Percentiles rank a stretch among this genome's conserved stretches.
Conservation (phyloP, 768 basidiomycete genomes). For the Pleurotus citrinopileatus region DNA sequence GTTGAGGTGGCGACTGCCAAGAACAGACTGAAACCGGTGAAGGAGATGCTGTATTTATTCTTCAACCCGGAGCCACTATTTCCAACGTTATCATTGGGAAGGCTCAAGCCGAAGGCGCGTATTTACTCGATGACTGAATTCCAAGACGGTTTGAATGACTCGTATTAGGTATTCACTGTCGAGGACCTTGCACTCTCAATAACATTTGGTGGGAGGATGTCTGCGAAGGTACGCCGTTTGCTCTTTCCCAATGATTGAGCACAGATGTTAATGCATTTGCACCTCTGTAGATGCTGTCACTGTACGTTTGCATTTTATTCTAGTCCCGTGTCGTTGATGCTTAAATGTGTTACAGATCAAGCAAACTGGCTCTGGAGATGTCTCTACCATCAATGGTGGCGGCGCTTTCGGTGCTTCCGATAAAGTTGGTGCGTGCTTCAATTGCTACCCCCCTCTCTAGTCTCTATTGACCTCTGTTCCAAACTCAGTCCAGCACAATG, state of each 20-base stretch:
- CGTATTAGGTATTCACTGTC: constrained; percentile 23
- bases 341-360: constrained; percentile 17
- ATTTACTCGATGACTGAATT: neutral
- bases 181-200: constrained; percentile 25
- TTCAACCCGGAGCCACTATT: constrained; percentile 25
- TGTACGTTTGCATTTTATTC: constrained; percentile 7
- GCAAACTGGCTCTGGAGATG: constrained; percentile 25
- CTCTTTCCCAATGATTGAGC: neutral
- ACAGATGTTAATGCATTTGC: neutral
- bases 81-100: constrained; percentile 27
- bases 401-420: constrained; percentile 24
- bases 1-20: constrained; percentile 24
- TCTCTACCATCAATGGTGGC: constrained; percentile 24
- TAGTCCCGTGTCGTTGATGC: neutral
- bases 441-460: neutral
- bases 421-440: constrained; percentile 18
- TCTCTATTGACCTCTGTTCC: neutral
- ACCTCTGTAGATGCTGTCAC: constrained; percentile 20
- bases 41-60: constrained; percentile 26
- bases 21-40: constrained; percentile 26
- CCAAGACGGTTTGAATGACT: neutral
- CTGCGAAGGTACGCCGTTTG: constrained; percentile 21
- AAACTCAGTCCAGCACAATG: constrained; percentile 25
- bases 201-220: constrained; percentile 30
- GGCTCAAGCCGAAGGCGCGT: constrained; percentile 24